Percentiles rank a stretch among this genome's conserved stretches.
Conservation (phyloP, 306 rosid species). For the Glycine soja region DNA sequence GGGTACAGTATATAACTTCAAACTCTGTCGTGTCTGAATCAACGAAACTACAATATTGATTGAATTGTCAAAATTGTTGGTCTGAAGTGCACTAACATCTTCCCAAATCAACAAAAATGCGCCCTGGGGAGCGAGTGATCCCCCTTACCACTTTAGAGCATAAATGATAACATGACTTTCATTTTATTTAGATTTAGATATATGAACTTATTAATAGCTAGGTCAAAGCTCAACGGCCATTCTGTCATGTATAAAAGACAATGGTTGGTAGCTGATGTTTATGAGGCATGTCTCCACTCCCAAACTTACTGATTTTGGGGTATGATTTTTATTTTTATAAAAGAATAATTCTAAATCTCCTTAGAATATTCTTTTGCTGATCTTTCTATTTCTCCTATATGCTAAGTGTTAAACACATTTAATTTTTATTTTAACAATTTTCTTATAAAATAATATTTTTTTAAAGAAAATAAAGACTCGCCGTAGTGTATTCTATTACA, state of each 20-base stretch:
- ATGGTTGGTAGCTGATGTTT: not conserved
- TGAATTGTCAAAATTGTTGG: not conserved
- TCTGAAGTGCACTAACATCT: not conserved
- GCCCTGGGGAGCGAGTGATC: not conserved
- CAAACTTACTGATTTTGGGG: too few species aligned
- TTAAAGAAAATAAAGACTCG: too few species aligned
- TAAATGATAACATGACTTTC: not conserved
- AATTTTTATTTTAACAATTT: not conserved
- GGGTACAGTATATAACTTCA: not conserved
- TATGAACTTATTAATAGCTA: not conserved
- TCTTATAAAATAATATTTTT: too few species aligned
- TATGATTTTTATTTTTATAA: too few species aligned
- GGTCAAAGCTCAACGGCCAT: conserved; percentile 6
- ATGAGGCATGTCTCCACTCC: not conserved
- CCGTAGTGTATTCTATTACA: not conserved
- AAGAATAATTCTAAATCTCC: not conserved
- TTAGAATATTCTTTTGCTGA: not conserved
- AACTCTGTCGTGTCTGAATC: not conserved
- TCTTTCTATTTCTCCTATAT: too few species aligned
- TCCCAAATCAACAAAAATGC: not conserved
- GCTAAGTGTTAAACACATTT: too few species aligned
- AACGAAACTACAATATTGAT: not conserved
- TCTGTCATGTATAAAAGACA: not conserved
- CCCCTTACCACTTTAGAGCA: not conserved
- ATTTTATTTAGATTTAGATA: not conserved